These are phyloP conservation scores for Blastobotrys arbuscula DNA, from an alignment of 1,139 yeast species.

Conservation along the genomic window DNA sequence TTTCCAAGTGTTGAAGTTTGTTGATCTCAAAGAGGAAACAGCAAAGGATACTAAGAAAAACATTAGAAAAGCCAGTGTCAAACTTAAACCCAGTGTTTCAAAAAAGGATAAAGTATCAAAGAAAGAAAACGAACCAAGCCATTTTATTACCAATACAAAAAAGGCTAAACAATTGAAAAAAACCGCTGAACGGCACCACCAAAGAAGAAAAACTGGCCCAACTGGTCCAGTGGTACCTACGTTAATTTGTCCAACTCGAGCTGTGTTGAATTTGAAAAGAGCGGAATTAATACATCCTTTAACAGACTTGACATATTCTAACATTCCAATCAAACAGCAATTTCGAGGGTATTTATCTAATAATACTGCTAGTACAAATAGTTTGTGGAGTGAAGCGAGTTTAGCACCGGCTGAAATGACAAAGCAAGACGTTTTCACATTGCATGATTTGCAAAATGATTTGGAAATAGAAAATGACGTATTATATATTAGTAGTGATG, in stretches of 20 bases:
- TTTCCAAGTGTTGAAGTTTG: too few species aligned
- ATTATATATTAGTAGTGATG: conserved; percentile 1
- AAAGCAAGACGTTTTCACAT: not conserved
- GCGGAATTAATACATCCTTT: not conserved
- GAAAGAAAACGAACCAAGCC: not conserved
- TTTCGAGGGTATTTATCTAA: conserved; percentile 7
- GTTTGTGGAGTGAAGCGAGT: conserved; percentile 4
- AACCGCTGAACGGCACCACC: not conserved
- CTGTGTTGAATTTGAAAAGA: not conserved
- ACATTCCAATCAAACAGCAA: conserved; percentile 6
- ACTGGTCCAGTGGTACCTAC: not conserved
- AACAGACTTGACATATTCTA: not conserved
- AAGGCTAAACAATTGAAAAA: not conserved
- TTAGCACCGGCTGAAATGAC: conserved; percentile 5
- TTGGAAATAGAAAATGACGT: not conserved
- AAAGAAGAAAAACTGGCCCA: not conserved
- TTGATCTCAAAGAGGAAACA: not conserved
- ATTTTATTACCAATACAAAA: conserved; percentile 4
- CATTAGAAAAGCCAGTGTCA: not conserved
- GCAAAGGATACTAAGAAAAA: not conserved
- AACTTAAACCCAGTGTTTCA: not conserved
- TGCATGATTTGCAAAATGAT: conserved; percentile 5
- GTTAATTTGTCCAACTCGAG: not conserved
- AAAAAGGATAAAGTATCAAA: not conserved
- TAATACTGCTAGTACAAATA: not conserved